Conservation (phyloP, 805 yeast species). For the Tetrapisispora phaffii region DNA sequence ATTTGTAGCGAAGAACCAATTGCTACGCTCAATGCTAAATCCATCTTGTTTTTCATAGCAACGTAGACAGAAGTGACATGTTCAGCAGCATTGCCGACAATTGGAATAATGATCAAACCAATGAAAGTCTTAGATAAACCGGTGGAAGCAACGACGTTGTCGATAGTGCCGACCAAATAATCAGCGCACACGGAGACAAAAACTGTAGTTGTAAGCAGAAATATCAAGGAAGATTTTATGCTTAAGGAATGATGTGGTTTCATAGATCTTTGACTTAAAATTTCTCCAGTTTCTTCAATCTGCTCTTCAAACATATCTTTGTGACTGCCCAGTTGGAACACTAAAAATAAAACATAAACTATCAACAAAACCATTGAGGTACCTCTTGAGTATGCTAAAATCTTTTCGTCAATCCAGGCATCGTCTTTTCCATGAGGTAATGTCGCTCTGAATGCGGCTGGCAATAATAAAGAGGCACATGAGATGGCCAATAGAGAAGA, state of each 20-base stretch:
- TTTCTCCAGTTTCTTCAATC: slow-evolving; percentile 33
- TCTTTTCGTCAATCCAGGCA: slow-evolving; percentile 31
- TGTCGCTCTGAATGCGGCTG: slow-evolving; percentile 91
- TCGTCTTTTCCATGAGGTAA: slow-evolving; percentile 39
- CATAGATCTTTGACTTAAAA: slow-evolving; percentile 16
- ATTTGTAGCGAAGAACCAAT: slow-evolving; percentile 93
- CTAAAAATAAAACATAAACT: slow-evolving; percentile 67
- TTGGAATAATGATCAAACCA: slow-evolving; percentile 87
- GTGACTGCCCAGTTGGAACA: slow-evolving; percentile 88
- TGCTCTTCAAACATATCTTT: slow-evolving; percentile 57
- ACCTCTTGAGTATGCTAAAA: slow-evolving; percentile 73
- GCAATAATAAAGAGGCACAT: slow-evolving; percentile 78
- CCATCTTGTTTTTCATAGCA: slow-evolving; percentile 95
- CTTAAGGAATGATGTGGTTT: slow-evolving; percentile 33
- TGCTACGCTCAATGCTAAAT: slow-evolving; percentile 92
- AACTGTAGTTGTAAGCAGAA: slow-evolving; percentile 57
- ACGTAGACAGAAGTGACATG: slow-evolving; percentile 95
- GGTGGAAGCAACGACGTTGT: slow-evolving; percentile 70
- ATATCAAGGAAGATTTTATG: slow-evolving; percentile 41
- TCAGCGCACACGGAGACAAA: slow-evolving; percentile 88
- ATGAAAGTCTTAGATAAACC: slow-evolving; percentile 92
- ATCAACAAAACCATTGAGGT: slow-evolving; percentile 69
- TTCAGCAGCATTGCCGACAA: slow-evolving; percentile 98
- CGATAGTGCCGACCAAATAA: slow-evolving; percentile 86
- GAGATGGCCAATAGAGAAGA: slow-evolving; percentile 85